Evolutionary conservation across 345 rosid genomes (phyloP), one percentile per base, ranked within the genome.

Genomic region (Syzygium oleosum): DNA sequence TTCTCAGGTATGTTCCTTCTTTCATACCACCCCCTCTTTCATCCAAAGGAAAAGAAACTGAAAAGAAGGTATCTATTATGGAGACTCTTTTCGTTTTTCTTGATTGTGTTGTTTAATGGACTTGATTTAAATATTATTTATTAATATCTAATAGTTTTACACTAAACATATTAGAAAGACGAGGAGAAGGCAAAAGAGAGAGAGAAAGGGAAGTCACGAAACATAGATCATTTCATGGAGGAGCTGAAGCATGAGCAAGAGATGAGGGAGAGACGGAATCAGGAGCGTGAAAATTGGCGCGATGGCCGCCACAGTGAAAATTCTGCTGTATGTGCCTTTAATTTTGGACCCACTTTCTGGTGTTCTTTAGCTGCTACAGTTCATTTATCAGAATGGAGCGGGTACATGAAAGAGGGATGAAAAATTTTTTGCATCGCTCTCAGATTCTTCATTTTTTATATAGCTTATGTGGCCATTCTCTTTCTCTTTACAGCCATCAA

Each of bases 161-260:
- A 25, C 27, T 93, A 84, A 58, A 34, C 41, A 83, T 89, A 93
- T 59, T 90, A 96, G 99, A 94, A 92, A 92, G 99, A 96, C 90
- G 99, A 95, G 84, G 99, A 96, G 86, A 95, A 94, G 87, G 88
- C 91, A 5, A 97, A 90, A 89, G 98, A 96, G 85, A 95, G 91
- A 88, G 99, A 98, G 51, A 98, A 94, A 92, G 98, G 97, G 87
- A 98, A 96, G 92, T 77, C 96, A 58, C 92, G 98, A 68, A 98
- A 97, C 88, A 98, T 98, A 90, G 99, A 98, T 92, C 91, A 97
- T 91, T 98, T 98, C 88, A 94, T 98, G 99, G 99, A 97, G 93
- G 99, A 98, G 94, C 91, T 98, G 93, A 98, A 96, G 92, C 98
- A 95, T 90, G 99, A 97, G 84, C 99, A 98, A 87, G 99, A 98